Conservation (phyloP, 306 rosid genomes). For the Begonia masoniana region DNA sequence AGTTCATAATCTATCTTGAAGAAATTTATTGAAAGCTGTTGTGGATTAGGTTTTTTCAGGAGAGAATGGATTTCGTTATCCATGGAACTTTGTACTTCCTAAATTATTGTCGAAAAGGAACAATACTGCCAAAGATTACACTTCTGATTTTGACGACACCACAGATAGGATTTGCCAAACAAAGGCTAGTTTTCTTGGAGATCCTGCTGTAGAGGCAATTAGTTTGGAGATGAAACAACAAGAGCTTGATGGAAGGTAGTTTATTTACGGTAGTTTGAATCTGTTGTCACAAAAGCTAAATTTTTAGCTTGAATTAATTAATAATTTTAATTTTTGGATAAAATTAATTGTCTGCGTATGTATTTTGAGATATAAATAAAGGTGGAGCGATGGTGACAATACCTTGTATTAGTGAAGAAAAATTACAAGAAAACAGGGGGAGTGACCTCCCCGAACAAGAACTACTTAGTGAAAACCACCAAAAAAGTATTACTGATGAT, state of each 20-base stretch:
- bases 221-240: slow-evolving; percentile 93
- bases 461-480: no score
- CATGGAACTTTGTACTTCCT: slow-evolving; percentile 62
- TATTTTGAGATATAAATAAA: no score
- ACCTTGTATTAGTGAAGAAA: no score
- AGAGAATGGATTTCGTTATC: slow-evolving; percentile 65
- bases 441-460: no score
- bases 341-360: no score
- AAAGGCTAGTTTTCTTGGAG: slow-evolving; percentile 18
- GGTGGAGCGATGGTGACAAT: no score
- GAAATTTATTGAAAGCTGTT: slow-evolving; percentile 1
- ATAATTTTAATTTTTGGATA: no score
- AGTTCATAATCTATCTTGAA: background rate
- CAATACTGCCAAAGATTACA: slow-evolving; percentile 12
- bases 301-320: no score
- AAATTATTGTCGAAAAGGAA: slow-evolving; percentile 43
- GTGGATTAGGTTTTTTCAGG: slow-evolving; percentile 66
- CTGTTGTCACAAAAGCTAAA: no score
- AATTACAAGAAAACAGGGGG: no score
- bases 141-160: slow-evolving; percentile 21
- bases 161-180: slow-evolving; percentile 16
- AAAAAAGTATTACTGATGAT: no score
- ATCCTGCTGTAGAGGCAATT: slow-evolving; percentile 51
- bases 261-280: slow-evolving; percentile 12
- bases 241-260: slow-evolving; percentile 82